A percentile compares a stretch with the other conserved stretches of the same genome.
Conservation (phyloP, 306 rosid species). For the Benincasa hispida region DNA sequence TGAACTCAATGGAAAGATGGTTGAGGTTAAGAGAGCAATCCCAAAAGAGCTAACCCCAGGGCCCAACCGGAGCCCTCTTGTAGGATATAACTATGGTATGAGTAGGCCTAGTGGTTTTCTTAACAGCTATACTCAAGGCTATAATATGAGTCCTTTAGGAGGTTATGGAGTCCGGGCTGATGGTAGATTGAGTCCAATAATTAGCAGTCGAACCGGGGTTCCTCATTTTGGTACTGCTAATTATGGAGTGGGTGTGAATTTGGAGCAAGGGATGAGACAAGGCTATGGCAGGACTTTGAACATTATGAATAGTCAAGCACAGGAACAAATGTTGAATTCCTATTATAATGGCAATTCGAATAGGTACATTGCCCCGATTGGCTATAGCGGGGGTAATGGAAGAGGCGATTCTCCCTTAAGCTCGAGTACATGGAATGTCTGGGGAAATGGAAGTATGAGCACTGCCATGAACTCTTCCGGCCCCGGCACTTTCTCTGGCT, state of each 20-base stretch:
- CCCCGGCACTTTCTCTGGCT: constrained; percentile 44
- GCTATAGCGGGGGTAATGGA: constrained; percentile 44
- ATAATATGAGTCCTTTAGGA: constrained; percentile 68
- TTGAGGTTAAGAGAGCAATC: constrained; percentile 91
- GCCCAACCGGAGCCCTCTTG: constrained; percentile 53
- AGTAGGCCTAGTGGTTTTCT: constrained; percentile 53
- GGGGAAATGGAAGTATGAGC: constrained; percentile 66
- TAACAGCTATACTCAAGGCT: constrained; percentile 63
- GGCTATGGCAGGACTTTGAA: constrained; percentile 53
- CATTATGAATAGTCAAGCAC: constrained; percentile 60
- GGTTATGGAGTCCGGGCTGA: constrained; percentile 79
- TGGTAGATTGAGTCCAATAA: constrained; percentile 68
- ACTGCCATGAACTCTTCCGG: constrained; percentile 33
- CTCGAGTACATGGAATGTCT: constrained; percentile 66
- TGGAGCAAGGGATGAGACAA: constrained; percentile 69
- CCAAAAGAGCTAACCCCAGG: constrained; percentile 88
- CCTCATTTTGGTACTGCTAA: constrained; percentile 54
- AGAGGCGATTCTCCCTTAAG: constrained; percentile 54
- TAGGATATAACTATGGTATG: constrained; percentile 57
- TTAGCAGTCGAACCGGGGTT: constrained; percentile 58
- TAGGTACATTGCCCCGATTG: constrained; percentile 68
- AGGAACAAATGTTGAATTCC: constrained; percentile 61
- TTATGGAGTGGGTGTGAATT: constrained; percentile 68
- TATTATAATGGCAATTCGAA: constrained; percentile 47
- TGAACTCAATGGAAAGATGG: constrained; percentile 88